Base-by-base conservation (phyloP, 352 stramenopile species). In the Phytophthora citricola region DNA sequence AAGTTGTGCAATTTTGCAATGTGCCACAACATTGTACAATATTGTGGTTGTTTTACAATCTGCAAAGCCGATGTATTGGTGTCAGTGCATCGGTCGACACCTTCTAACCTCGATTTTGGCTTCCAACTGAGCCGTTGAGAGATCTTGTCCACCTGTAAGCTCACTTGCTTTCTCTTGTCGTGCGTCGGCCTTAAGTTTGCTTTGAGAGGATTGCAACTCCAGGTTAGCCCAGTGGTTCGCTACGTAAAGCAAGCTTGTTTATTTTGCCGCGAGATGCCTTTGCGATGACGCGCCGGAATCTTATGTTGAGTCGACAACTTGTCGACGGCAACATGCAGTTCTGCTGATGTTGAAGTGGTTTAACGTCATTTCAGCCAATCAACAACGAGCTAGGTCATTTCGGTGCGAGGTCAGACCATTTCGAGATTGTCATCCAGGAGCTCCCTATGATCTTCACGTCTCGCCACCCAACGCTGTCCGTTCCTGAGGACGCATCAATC, bases 371-470 rank as follows among this genome's bases (percentile, higher is more conserved):
- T 58, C 39, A 48, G 38, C 51, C 51, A 58, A 58, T 58, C 38
- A 58, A 8, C 36, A 40, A 31, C 17, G 27, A 10, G 17, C 22
- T 39, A 15, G 24, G 15, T 48, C 38, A 48, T 53, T 53, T 53
- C 29, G n/a, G 46, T 40, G 27, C n/a, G 43, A 20, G 17, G 17
- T 20, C 17, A 20, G 17, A 20, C 24, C 49, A 57, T 17, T 49
- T 48, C 22, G 6, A 1, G 9, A 31, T 49, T 58, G 38, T 39
- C 50, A 3, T n/a, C 36, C 12, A 36, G 15, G 34, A 5, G 36
- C 43, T 15, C 24, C 1, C 1, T 9, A 81, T 73, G 71, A 77
- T 81, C 57, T 83, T 73, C 60, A 72, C 58, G 40, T 83, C 76
- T n/a, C 76, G 57, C 14, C 61, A 78, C 48, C 56, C 44, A 8